Evolutionary conservation across 345 rosid species (phyloP).

Genomic region (Iberis pinnata): DNA sequence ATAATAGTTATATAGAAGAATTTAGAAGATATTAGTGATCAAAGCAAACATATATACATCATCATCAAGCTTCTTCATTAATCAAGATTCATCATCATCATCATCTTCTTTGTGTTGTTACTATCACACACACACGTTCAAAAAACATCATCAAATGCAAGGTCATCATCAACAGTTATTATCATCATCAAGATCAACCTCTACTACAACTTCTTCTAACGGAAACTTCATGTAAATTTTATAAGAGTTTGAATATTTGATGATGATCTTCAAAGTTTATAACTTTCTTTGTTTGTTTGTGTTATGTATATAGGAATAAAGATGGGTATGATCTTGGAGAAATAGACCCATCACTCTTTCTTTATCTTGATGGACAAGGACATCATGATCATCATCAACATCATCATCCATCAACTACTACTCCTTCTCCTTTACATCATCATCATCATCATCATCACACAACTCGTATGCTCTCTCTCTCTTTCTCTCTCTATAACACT

Average conservation of each 20-base stretch:
- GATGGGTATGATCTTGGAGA: conserved; percentile 75
- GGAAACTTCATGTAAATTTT: conserved; percentile 61
- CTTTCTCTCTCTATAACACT: conserved; percentile 14
- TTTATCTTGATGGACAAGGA: conserved; percentile 89
- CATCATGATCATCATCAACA: conserved; percentile 43
- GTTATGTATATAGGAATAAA: conserved; percentile 28
- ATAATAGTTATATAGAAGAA: conserved; percentile 23
- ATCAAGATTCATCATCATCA: conserved; percentile 38
- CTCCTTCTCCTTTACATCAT: conserved; percentile 31
- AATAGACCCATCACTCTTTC: conserved; percentile 89
- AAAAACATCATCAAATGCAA: conserved; percentile 26
- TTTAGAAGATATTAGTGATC: conserved; percentile 20
- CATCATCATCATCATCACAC: conserved; percentile 63
- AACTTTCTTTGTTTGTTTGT: background rate
- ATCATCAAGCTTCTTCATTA: conserved; percentile 28
- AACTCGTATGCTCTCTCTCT: conserved; percentile 40
- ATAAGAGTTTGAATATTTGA: background rate
- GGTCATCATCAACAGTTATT: conserved; percentile 36
- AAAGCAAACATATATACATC: conserved; percentile 24
- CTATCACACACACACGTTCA: conserved; percentile 24
- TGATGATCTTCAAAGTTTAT: background rate
- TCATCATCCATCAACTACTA: conserved; percentile 48
- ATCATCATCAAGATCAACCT: too few relatives aligned
- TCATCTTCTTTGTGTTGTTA: conserved; percentile 24
- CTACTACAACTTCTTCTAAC: conserved; percentile 34